phyloP scores from a whole-genome alignment of 257 asterid species.

The Solanum piurae region DNA sequence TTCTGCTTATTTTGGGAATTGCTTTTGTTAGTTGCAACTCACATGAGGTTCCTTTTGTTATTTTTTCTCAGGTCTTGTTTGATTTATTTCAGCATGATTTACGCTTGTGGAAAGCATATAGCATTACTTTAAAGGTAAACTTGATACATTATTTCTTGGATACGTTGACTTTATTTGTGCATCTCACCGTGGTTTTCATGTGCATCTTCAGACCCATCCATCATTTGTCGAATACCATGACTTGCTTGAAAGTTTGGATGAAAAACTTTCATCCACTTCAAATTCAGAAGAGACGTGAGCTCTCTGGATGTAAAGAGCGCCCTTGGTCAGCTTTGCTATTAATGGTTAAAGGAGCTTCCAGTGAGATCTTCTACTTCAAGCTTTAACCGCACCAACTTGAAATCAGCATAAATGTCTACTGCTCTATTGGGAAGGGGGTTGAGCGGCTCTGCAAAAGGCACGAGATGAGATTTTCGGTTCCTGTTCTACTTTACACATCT shows the following conservation, averaged over 20 bases:
- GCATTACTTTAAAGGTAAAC: conserved; percentile 67
- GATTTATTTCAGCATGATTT: conserved; percentile 78
- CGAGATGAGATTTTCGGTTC: background rate
- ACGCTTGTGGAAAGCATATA: conserved; percentile 88
- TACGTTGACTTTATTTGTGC: background rate
- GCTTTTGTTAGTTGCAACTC: background rate
- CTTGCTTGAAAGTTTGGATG: conserved; percentile 81
- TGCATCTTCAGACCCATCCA: conserved; percentile 45
- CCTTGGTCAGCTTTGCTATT: background rate
- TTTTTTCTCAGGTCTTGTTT: conserved; percentile 59
- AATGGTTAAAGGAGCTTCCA: background rate
- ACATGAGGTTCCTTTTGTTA: conserved; percentile 3
- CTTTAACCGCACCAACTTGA: background rate
- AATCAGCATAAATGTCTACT: background rate
- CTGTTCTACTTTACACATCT: background rate
- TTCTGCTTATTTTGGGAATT: background rate
- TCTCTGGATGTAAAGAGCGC: conserved; percentile 8
- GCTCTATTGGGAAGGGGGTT: background rate
- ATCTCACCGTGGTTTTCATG: conserved; percentile 2
- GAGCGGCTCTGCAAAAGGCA: background rate
- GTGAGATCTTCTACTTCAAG: background rate
- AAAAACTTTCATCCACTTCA: conserved; percentile 42
- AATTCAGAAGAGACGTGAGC: conserved; percentile 40
- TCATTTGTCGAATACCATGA: conserved; percentile 67
- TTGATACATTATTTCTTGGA: background rate